Base-by-base conservation (phyloP, 106 monocot species). In the Platanthera guangdongensis region DNA sequence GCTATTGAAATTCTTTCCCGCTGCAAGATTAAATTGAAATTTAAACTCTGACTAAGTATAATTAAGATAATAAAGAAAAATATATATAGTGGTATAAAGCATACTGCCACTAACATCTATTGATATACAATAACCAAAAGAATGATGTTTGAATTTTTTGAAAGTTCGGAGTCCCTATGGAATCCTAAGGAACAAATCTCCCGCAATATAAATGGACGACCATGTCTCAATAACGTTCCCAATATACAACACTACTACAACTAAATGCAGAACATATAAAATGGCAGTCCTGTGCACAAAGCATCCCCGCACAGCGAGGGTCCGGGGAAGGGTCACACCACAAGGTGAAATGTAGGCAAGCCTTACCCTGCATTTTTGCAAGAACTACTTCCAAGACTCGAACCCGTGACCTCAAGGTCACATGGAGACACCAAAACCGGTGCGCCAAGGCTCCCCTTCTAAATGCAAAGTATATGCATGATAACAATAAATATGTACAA, bases 1-100 rank as follows among this genome's bases (percentile, higher is more conserved):
- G 75, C 80, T 8, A 71, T 53, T 55, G 85, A 84, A 50, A 83
- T 82, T 72, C 78, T 87, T 79, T 96, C 96, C 54, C 93, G 83
- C 96, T 96, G 84, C 51, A 82, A 83, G 68, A 39, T 39, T 39
- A 3, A 64, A 86, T 8, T 73, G 18, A 71, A 79, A 80, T 53
- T 6, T 65, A 65, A 65, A 32, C 39, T 30, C 9, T 65, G 4
- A 65, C 10, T 10, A 65, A 30, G 65, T 32, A 65, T 65, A 65
- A 32, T 32, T 32, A 65, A 60, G 4, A 12, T 65, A 30, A 32
- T 32, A 65, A 32, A 59, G 18, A 4, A 32, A 32, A 39, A 3
- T 11, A 65, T 10, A 32, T 65, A 9, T 32, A 32, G 10, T 32
- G 12, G 32, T 65, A 3, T 32, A 65, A 30, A 65, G 32, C 65